Evolutionary conservation across 1,139 yeast genomes (phyloP), one percentile per base, ranked within the genome.

Genomic region (Chernovozyma sophiae-reginae): DNA sequence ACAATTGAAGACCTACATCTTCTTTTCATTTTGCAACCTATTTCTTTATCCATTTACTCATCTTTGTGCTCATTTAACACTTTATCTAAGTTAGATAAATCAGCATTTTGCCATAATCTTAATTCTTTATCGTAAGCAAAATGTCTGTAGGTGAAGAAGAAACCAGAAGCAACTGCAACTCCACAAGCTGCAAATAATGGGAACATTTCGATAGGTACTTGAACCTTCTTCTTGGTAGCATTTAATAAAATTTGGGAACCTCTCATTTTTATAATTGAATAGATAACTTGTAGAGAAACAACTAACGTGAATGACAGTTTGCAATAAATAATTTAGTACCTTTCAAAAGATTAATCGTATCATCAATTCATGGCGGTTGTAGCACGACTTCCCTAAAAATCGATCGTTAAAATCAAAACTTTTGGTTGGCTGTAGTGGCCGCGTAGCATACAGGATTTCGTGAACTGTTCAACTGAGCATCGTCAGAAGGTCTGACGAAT

Each of bases 91-190:
- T 60, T 67, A 52, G 80, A 70, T 57, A 71, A 66, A 55, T 71
- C 51, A 48, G 94, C 80, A 65, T 77, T 78, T 65, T 79, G 77
- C 70, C 83, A 75, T 51, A 84, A 70, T 71, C 87, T 81, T 60
- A 84, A 73, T 49, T 82, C 72, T 43, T 61, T 65, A 61, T 83
- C 92, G 54, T 76, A 68, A 41, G 79, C 72, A 49, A 84, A 67
- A 61, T 84, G 86, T 72, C 81, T 83, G 68, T 78, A 77, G 37
- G 86, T 69, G 74, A 84, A 84, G 68, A 62, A 83, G 46, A 65
- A 49, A 44, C 82, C 89, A 24, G 92, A 83, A 43, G 62, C 58
- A 52, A 78, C 54, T 33, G 92, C 92, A 42, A 81, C 80, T 52
- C 81, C 85, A 29, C 64, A 62, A 36, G 74, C 74, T 68, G 69